Evolutionary conservation across 2,329 filamentous ascomycete genomes (phyloP).

Genomic region (Teratosphaeria viscida): DNA sequence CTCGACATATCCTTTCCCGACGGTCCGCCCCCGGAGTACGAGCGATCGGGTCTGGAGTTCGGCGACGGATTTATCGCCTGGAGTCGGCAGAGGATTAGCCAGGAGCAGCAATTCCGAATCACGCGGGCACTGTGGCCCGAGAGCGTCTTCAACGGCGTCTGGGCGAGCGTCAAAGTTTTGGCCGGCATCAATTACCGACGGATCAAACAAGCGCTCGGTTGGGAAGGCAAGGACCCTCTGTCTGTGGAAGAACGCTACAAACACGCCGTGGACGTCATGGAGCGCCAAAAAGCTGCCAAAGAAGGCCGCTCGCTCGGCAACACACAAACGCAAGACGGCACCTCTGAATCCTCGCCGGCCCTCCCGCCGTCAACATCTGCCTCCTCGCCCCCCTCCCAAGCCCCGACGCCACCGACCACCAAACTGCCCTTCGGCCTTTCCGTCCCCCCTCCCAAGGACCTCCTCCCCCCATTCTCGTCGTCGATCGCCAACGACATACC

Average conservation of each 20-base stretch:
- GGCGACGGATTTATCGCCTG: constrained; percentile 30
- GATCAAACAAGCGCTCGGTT: constrained; percentile 27
- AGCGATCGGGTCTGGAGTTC: constrained; percentile 35
- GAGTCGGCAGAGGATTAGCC: constrained; percentile 29
- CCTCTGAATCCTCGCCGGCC: not conserved
- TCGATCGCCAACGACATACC: constrained; percentile 15
- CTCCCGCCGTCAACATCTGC: not conserved
- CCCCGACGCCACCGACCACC: not conserved
- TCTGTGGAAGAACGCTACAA: constrained; percentile 22
- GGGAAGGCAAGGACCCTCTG: constrained; percentile 23
- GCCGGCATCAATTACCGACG: constrained; percentile 26
- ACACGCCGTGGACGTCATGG: constrained; percentile 19
- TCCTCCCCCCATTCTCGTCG: not conserved
- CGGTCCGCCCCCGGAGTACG: constrained; percentile 39
- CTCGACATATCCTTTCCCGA: constrained; percentile 40
- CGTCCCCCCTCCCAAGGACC: constrained; percentile 10
- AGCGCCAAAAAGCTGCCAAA: constrained; percentile 16
- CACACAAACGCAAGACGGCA: not conserved
- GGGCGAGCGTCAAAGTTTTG: constrained; percentile 25
- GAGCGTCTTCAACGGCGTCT: constrained; percentile 26
- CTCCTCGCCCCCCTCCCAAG: not conserved
- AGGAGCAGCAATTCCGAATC: constrained; percentile 31
- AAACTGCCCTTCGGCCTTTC: constrained; percentile 16
- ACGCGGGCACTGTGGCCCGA: constrained; percentile 28
- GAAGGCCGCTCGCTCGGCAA: not conserved